A percentile compares a stretch with the other conserved stretches of the same genome.
Evolutionary conservation across 2,329 filamentous ascomycete species (phyloP).

Genomic region (Colletotrichum siamense): DNA sequence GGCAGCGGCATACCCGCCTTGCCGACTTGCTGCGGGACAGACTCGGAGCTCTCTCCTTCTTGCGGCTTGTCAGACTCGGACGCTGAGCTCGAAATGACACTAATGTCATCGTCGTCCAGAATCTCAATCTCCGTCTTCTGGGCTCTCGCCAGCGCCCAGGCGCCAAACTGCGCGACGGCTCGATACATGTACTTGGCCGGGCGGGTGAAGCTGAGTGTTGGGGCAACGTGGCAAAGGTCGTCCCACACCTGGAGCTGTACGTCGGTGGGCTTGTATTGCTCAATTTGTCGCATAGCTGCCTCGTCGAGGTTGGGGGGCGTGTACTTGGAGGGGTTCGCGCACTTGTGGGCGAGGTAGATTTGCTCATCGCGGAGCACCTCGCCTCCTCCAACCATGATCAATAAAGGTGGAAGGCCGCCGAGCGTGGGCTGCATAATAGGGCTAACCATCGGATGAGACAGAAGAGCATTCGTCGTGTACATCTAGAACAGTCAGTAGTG

Average conservation of each 20-base stretch:
- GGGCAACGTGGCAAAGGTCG: slow-evolving; percentile 88
- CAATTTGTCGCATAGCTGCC: slow-evolving; percentile 62
- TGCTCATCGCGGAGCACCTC: slow-evolving; percentile 94
- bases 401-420: slow-evolving; percentile 85
- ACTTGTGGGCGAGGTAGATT: slow-evolving; percentile 94
- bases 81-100: slow-evolving; percentile 70
- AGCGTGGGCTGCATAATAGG: slow-evolving; percentile 87
- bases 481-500: slow-evolving; percentile 44
- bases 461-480: slow-evolving; percentile 82
- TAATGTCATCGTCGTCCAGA: slow-evolving; percentile 77
- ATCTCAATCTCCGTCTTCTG: slow-evolving; percentile 84
- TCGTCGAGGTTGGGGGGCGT: slow-evolving; percentile 72
- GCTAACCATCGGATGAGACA: slow-evolving; percentile 89
- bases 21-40: slow-evolving; percentile 61
- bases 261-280: slow-evolving; percentile 80
- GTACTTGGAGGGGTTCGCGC: slow-evolving; percentile 81
- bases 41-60: slow-evolving; percentile 25
- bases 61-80: slow-evolving; percentile 40
- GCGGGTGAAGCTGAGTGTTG: slow-evolving; percentile 93
- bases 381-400: slow-evolving; percentile 86
- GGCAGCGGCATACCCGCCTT: slow-evolving; percentile 86
- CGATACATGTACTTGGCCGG: slow-evolving; percentile 97
- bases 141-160: slow-evolving; percentile 85
- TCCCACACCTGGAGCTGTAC: slow-evolving; percentile 98
- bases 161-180: slow-evolving; percentile 89